These are phyloP conservation scores for Fusarium mexicanum DNA, from an alignment of 2,329 filamentous ascomycete species.

Conservation along the genomic window DNA sequence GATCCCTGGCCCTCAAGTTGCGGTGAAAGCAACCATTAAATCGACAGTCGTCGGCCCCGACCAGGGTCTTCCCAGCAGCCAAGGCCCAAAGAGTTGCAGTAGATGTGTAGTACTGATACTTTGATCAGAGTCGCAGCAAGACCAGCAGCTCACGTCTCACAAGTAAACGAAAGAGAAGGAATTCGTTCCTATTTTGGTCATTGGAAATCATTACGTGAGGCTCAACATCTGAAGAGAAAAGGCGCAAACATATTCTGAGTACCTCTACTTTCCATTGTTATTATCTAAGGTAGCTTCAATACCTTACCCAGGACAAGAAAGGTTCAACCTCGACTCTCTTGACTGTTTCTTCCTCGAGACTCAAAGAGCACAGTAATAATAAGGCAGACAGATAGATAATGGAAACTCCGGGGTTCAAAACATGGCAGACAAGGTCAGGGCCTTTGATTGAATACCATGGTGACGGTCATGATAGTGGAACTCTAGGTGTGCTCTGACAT, in stretches of 20 bases:
- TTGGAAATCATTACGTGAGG: not conserved
- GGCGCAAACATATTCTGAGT: not conserved
- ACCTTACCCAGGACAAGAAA: not conserved
- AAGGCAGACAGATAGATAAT: not conserved
- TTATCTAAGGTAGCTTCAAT: not conserved
- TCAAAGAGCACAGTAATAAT: not conserved
- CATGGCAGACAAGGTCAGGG: conserved; percentile 3
- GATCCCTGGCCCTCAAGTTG: conserved; percentile 41
- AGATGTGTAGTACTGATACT: not conserved
- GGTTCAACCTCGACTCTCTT: not conserved
- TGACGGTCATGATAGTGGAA: conserved; percentile 36
- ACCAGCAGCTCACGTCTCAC: not conserved
- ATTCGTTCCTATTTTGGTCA: not conserved
- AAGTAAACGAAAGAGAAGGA: not conserved
- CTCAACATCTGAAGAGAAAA: not conserved
- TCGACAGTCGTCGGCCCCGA: conserved; percentile 27
- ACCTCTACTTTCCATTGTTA: too few species aligned
- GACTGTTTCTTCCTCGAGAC: conserved; percentile 2
- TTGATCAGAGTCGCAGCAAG: not conserved
- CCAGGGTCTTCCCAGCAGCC: conserved; percentile 40
- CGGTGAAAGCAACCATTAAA: conserved; percentile 42
- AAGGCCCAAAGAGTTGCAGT: conserved; percentile 10
- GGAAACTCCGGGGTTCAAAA: conserved; percentile 5
- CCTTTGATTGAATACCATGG: conserved; percentile 29
- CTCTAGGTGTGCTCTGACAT: conserved; percentile 31